Conservation (phyloP, 192 early-diverging fungal genomes). For the Gaertneriomyces semiglobifer region DNA sequence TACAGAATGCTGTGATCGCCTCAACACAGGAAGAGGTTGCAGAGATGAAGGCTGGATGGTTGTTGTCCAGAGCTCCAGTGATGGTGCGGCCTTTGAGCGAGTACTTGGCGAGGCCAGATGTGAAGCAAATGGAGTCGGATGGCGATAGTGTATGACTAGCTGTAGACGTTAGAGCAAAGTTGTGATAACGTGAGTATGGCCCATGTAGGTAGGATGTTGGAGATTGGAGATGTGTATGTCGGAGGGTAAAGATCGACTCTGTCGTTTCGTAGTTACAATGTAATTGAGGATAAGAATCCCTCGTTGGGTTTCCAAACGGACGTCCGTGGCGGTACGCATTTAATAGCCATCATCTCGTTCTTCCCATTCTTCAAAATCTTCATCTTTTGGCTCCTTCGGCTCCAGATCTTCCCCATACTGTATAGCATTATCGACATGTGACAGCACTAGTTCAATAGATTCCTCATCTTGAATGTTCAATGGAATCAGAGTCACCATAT, state of each 20-base stretch:
- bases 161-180: too few species aligned
- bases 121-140: too few species aligned
- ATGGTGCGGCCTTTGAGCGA: slow-evolving; percentile 13
- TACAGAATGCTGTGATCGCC: background rate
- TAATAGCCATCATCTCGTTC: slow-evolving; percentile 1
- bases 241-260: too few species aligned
- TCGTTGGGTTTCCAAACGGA: background rate
- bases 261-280: too few species aligned
- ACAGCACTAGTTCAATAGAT: slow-evolving; percentile 79
- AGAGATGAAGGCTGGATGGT: slow-evolving; percentile 24
- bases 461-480: slow-evolving; percentile 94
- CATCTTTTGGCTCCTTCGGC: slow-evolving; percentile 74
- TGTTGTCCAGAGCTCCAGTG: slow-evolving; percentile 11
- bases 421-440: slow-evolving; percentile 88
- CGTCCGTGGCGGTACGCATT: background rate
- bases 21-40: slow-evolving; percentile 11
- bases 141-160: too few species aligned
- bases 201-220: too few species aligned
- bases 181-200: too few species aligned
- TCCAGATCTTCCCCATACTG: slow-evolving; percentile 98
- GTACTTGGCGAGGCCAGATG: background rate
- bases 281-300: too few species aligned
- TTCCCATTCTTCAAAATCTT: slow-evolving; percentile 18
- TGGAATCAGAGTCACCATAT: slow-evolving; percentile 94
- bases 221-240: too few species aligned